These are phyloP conservation scores for Zancudomyces culisetae DNA, from an alignment of 371 early-diverging fungal species.

Conservation along the genomic window DNA sequence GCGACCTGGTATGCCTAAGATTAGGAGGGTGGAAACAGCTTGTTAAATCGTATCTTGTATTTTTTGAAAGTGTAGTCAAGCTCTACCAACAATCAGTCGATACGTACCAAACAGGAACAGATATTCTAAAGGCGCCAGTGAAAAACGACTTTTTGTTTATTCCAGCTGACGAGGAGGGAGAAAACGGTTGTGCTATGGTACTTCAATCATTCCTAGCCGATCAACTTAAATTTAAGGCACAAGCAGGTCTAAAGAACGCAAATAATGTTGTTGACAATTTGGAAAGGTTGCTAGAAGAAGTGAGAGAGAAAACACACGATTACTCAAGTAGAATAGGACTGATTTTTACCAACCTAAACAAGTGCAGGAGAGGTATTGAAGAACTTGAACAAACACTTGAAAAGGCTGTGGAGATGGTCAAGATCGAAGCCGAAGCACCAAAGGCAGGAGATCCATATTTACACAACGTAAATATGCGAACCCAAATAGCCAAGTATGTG, in stretches of 20 bases:
- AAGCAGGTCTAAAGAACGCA: conserved; percentile 10
- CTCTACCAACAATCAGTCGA: conserved; percentile 19
- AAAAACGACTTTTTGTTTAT: conserved; percentile 13
- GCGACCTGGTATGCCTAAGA: conserved; percentile 19
- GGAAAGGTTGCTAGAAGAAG: conserved; percentile 4
- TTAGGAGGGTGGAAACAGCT: conserved; percentile 17
- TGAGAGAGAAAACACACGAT: conserved; percentile 1
- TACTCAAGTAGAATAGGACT: conserved; percentile 8
- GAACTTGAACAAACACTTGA: conserved; percentile 7
- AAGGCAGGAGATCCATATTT: conserved; percentile 16
- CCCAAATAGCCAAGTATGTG: conserved; percentile 14
- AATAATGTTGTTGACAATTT: conserved; percentile 7
- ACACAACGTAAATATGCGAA: conserved; percentile 18
- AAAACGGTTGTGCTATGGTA: conserved; percentile 7
- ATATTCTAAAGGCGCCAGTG: conserved; percentile 15
- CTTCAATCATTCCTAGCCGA: conserved; percentile 15
- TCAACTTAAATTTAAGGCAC: conserved; percentile 15
- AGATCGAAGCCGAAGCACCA: not conserved
- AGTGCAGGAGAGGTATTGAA: conserved; percentile 5
- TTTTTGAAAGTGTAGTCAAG: conserved; percentile 17
- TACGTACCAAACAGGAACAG: conserved; percentile 18
- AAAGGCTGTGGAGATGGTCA: conserved; percentile 9
- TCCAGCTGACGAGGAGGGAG: conserved; percentile 8
- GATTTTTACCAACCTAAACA: conserved; percentile 7
- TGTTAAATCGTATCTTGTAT: conserved; percentile 17